A percentile compares a stretch with the other conserved stretches of the same genome.
phyloP scores from a whole-genome alignment of 2,329 filamentous ascomycete species.

The Cytospora schulzeri region DNA sequence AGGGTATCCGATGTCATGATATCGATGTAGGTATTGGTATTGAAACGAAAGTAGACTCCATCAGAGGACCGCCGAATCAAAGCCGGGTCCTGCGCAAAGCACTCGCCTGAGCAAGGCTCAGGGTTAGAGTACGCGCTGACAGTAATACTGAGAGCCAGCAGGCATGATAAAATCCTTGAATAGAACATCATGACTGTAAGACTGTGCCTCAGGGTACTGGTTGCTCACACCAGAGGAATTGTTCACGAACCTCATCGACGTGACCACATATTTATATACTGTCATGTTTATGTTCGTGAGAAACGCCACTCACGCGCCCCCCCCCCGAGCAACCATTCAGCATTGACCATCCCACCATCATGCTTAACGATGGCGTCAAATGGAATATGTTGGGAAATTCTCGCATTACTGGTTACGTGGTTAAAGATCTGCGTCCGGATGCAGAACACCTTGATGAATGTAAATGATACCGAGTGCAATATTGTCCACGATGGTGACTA shows the following conservation, averaged over 20 bases:
- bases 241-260: not conserved
- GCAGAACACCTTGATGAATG: not conserved
- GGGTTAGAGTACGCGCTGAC: conserved; percentile 33
- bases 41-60: conserved; percentile 36
- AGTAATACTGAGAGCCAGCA: conserved; percentile 4
- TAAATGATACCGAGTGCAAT: not conserved
- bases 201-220: not conserved
- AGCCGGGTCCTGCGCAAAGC: conserved; percentile 25
- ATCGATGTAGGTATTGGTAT: conserved; percentile 44
- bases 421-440: not conserved
- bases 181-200: not conserved
- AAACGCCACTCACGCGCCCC: not conserved
- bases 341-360: not conserved
- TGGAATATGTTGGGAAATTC: too few species aligned
- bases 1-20: conserved; percentile 32
- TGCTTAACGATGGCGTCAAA: too few species aligned
- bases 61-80: conserved; percentile 26
- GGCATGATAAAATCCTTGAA: not conserved
- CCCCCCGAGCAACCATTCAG: not conserved
- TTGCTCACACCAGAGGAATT: not conserved
- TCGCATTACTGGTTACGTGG: not conserved
- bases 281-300: not conserved
- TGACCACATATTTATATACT: not conserved
- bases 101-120: conserved; percentile 40
- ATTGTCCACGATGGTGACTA: not conserved